These are phyloP conservation scores for Xylariaceae sp. DNA, from an alignment of 2,329 filamentous ascomycete genomes.

Conservation along the genomic window DNA sequence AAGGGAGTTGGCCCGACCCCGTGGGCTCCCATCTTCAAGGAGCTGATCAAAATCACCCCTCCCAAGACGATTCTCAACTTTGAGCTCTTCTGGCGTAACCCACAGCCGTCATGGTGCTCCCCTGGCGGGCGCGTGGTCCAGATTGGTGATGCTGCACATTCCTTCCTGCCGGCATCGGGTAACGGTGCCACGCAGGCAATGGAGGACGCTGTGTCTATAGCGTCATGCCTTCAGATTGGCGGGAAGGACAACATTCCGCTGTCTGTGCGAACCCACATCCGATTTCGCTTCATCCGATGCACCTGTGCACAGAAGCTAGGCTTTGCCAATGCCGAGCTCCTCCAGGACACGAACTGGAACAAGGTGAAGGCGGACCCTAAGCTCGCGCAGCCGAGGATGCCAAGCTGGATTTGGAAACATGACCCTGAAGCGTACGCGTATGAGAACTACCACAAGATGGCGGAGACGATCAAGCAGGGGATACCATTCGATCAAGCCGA, in stretches of 20 bases:
- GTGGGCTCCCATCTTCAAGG: conserved; percentile 33
- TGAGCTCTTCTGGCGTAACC: conserved; percentile 38
- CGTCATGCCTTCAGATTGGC: conserved; percentile 34
- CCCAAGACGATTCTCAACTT: conserved; percentile 35
- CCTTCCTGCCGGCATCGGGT: conserved; percentile 37
- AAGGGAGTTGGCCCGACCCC: conserved; percentile 29
- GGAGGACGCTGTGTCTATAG: conserved; percentile 37
- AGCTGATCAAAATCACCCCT: conserved; percentile 32
- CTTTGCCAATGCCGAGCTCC: conserved; percentile 34
- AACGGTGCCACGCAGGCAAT: conserved; percentile 40
- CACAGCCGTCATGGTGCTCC: conserved; percentile 36
- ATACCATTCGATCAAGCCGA: conserved; percentile 28
- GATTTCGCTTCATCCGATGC: conserved; percentile 33
- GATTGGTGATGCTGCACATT: conserved; percentile 39
- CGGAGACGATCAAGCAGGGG: conserved; percentile 30
- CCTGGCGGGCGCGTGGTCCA: conserved; percentile 32
- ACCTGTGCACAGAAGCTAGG: conserved; percentile 36
- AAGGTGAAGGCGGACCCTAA: conserved; percentile 31
- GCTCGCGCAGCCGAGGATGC: conserved; percentile 33
- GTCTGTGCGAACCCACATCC: conserved; percentile 33
- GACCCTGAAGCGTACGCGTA: conserved; percentile 35
- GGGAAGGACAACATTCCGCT: conserved; percentile 30
- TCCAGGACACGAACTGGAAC: conserved; percentile 35
- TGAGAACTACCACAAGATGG: conserved; percentile 32
- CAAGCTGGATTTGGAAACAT: conserved; percentile 35